Percentiles rank a stretch among this genome's conserved stretches.
Conservation (phyloP, 2,329 filamentous ascomycete genomes). For the Zymoseptoria tritici region DNA sequence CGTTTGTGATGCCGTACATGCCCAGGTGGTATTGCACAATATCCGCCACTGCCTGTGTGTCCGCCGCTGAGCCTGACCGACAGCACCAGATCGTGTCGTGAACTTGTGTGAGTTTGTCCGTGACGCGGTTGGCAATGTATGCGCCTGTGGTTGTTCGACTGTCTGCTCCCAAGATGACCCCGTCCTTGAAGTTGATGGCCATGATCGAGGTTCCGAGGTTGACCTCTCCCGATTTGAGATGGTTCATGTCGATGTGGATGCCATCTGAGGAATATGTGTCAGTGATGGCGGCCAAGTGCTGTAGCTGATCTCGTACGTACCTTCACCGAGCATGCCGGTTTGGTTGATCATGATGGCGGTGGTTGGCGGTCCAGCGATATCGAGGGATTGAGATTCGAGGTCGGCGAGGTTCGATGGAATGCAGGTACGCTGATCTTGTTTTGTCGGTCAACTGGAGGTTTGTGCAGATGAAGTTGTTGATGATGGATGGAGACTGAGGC, state of each 20-base stretch:
- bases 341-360: constrained; percentile 29
- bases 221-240: constrained; percentile 96
- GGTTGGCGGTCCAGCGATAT: neutral
- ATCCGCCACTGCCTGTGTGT: constrained; percentile 95
- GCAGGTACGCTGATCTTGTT: neutral
- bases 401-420: neutral
- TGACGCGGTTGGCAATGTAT: constrained; percentile 98
- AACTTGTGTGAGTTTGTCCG: constrained; percentile 97
- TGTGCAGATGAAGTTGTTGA: neutral
- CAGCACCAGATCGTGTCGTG: constrained; percentile 99
- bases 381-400: neutral
- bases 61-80: constrained; percentile 91
- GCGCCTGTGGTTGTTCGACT: constrained; percentile 94
- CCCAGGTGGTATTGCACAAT: constrained; percentile 96
- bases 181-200: constrained; percentile 98
- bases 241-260: constrained; percentile 98
- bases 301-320: constrained; percentile 18
- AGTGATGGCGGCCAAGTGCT: constrained; percentile 4
- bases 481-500: constrained; percentile 6
- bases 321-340: constrained; percentile 37
- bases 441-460: neutral
- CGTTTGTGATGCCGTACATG: constrained; percentile 83
- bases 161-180: constrained; percentile 95
- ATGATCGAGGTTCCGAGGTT: constrained; percentile 99
- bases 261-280: constrained; percentile 59